These are phyloP conservation scores for Arthrobotrys sinensis DNA, from an alignment of 2,329 filamentous ascomycete genomes.

Conservation along the genomic window DNA sequence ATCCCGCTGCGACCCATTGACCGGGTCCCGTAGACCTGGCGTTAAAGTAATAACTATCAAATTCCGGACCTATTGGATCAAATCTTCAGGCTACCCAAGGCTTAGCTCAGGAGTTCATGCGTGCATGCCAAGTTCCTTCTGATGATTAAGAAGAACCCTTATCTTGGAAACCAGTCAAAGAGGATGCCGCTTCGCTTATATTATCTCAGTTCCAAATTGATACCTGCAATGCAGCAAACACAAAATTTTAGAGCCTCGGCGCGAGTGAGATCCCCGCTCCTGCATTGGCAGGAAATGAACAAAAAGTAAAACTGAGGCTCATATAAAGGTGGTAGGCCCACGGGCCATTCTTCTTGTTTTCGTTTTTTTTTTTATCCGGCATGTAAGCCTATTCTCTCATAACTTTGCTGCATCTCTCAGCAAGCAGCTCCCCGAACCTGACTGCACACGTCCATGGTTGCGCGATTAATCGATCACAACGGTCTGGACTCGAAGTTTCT, in stretches of 20 bases:
- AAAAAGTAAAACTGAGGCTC: background rate
- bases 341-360: background rate
- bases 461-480: background rate
- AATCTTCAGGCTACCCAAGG: background rate
- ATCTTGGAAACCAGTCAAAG: too few species aligned
- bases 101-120: constrained; percentile 4
- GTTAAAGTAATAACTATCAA: background rate
- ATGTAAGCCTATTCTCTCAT: background rate
- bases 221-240: background rate
- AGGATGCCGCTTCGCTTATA: background rate
- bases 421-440: background rate
- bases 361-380: background rate
- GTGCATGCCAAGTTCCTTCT: background rate
- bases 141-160: too few species aligned
- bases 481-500: background rate
- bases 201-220: constrained; percentile 1
- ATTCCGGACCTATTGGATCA: background rate
- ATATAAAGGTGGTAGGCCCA: constrained; percentile 2
- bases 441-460: background rate
- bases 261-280: background rate
- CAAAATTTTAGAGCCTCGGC: background rate
- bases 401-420: background rate
- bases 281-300: constrained; percentile 3
- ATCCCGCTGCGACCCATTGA: background rate
- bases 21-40: background rate